Conservation (phyloP, 2,329 filamentous ascomycete genomes). For the Colletotrichum sp. region DNA sequence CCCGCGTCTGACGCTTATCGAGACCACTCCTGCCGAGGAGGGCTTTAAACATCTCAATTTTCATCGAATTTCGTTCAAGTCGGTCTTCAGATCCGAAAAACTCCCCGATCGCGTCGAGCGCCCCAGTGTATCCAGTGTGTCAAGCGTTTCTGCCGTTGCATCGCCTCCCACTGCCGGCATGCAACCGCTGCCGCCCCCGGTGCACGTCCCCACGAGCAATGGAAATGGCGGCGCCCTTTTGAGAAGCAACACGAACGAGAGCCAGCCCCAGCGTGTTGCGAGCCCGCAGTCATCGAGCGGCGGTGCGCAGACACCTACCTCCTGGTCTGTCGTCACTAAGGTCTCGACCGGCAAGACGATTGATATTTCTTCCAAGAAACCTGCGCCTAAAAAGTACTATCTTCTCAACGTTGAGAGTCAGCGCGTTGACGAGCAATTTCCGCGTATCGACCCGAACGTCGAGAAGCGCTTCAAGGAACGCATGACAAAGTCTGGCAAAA, state of each 20-base stretch:
- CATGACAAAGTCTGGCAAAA: constrained; percentile 13
- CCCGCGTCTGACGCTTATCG: constrained; percentile 34
- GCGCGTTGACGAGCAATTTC: constrained; percentile 34
- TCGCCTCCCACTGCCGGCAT: not conserved
- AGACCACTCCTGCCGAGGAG: constrained; percentile 33
- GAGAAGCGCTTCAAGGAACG: constrained; percentile 25
- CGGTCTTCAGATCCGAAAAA: constrained; percentile 35
- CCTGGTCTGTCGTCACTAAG: constrained; percentile 28
- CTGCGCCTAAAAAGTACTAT: constrained; percentile 24
- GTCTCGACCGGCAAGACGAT: constrained; percentile 24
- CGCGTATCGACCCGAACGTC: constrained; percentile 23
- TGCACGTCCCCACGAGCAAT: not conserved
- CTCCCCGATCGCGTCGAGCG: constrained; percentile 16
- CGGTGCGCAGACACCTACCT: constrained; percentile 3
- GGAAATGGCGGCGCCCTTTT: not conserved
- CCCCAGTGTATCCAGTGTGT: not conserved
- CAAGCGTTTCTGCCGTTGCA: not conserved
- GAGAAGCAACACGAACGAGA: not conserved
- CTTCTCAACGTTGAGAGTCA: constrained; percentile 33
- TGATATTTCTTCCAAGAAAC: constrained; percentile 31
- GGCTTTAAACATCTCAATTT: constrained; percentile 34
- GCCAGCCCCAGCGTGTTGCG: not conserved
- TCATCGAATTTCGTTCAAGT: constrained; percentile 28
- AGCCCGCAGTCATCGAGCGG: not conserved
- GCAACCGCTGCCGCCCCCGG: not conserved